Evolutionary conservation across 2,329 filamentous ascomycete species (phyloP), one percentile per base, ranked within the genome.

Genomic region (Bipolaris cookei): DNA sequence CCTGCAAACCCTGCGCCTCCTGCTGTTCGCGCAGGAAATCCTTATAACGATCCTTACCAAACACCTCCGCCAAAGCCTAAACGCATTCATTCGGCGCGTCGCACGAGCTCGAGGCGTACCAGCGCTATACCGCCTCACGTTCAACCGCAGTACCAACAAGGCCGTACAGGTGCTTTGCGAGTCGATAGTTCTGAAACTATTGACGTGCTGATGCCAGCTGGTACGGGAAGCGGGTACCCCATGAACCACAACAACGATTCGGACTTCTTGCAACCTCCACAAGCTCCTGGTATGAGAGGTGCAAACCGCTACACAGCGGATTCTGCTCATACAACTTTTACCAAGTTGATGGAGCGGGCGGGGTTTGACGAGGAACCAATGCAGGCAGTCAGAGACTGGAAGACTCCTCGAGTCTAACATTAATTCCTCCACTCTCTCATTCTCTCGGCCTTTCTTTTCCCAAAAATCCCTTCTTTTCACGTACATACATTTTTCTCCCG

Each of bases 101-200:
- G 65, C 39, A 59, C 59, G 8, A 61, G 56, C 23, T 60, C 62
- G 14, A 47, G 59, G 6, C 58, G 65, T 8, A 63, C 56, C 8
- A 61, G 51, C 56, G 59, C 4, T 34, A 35, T 42, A 25, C 38
- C 49, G 1, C 39, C 55, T 4, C 43, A 56, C 16, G 11, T 53
- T 51, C 59, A 8, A 54, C 60, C 52, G 6, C 56, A 46, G 13
- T 21, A 49, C 30, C 46, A 30, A 3, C 52, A 47, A 20, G 45
- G 44, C n/a, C 44, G 56, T n/a, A 32, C 56, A 13, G 38, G 41
- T 18, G 38, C 16, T 6, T 16, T 11, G 8, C 63, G 77, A 21
- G 73, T 62, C 28, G 73, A 64, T 13, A 79, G 76, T 54, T 74
- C 74, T 32, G 79, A 81, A 50, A 81, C 79, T 0, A 80, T 81